Evolutionary conservation across 2,329 filamentous ascomycete genomes (phyloP), one percentile per base, ranked within the genome.

Genomic region (Dothiorella sarmentorum): DNA sequence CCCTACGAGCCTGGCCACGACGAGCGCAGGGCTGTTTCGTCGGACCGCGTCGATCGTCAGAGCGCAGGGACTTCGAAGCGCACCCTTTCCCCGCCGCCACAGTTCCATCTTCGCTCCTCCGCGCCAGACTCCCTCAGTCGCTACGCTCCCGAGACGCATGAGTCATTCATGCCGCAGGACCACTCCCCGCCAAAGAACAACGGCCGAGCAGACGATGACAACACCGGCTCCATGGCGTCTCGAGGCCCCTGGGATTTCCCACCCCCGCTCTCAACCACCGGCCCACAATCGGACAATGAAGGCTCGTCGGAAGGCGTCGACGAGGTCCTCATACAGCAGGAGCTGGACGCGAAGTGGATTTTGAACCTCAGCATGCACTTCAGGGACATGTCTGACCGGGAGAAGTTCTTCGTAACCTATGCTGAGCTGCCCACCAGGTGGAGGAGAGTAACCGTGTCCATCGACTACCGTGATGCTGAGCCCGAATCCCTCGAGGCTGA

Each of bases 321-420:
- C 66, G 84, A 88, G 56, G 77, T 80, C 55, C 79, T 84, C 66
- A 82, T 96, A 63, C 85, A 88, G 63, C 85, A 89, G 62, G 93
- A 97, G 73, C 81, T 97, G 58, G 91, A 97, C 68, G 84, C 81
- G 61, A 87, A 84, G 68, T 99, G 94, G 94, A 97, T 99, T 61
- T 79, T 99, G 65, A 99, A 99, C 69, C 82, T 97, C 61, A 97
- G 91, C 74, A 97, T 99, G 94, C 91, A 96, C 73, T 99, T 97
- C 73, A 85, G 92, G 60, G 94, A 99, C 75, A 87, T 88, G 67
- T 95, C 92, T 11, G 89, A 90, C 66, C 84, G 93, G 42, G 94
- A 99, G 73, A 99, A 99, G 73, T 97, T 97, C 78, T 99, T 97
- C 72, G 87, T 99, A 63, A 97, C 94, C 0, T 99, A 90, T 71